These are phyloP conservation scores for Phytophthora sp. DNA, from an alignment of 352 stramenopile genomes.

Conservation along the genomic window DNA sequence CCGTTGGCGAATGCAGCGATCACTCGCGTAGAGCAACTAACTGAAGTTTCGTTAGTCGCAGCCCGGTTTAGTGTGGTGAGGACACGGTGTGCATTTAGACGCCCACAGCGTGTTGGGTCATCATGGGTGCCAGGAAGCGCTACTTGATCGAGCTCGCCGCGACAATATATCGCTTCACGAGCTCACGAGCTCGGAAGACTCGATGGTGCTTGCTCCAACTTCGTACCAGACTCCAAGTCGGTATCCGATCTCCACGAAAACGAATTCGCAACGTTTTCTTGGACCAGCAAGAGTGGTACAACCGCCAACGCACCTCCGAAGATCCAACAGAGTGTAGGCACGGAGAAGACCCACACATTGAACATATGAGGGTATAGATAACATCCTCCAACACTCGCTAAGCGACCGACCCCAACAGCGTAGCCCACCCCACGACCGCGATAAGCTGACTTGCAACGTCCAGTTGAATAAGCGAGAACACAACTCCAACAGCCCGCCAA, in stretches of 20 bases:
- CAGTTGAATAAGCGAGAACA: constrained; percentile 27
- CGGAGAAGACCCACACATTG: constrained; percentile 40
- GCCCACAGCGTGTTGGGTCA: too few species aligned
- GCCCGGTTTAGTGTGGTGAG: too few species aligned
- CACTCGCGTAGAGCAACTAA: too few species aligned
- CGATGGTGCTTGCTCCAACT: too few species aligned
- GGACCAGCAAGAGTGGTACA: constrained; percentile 11
- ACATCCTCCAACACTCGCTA: constrained; percentile 24
- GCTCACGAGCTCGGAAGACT: too few species aligned
- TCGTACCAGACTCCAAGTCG: constrained; percentile 11
- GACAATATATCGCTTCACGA: too few species aligned
- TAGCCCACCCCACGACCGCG: constrained; percentile 36
- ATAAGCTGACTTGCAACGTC: constrained; percentile 8
- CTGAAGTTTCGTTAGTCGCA: too few species aligned
- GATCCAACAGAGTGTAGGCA: constrained; percentile 20
- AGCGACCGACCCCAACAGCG: constrained; percentile 27
- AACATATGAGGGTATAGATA: constrained; percentile 42
- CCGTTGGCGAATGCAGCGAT: too few species aligned
- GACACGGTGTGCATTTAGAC: too few species aligned
- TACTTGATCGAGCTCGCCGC: too few species aligned
- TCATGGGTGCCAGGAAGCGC: too few species aligned
- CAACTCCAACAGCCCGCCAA: constrained; percentile 35
- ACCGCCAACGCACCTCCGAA: constrained; percentile 26
- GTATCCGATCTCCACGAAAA: constrained; percentile 1
- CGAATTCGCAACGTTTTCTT: constrained; percentile 6